Evolutionary conservation across 495 filamentous ascomycete genomes (phyloP).

Genomic region (Penicillium bovifimosum): DNA sequence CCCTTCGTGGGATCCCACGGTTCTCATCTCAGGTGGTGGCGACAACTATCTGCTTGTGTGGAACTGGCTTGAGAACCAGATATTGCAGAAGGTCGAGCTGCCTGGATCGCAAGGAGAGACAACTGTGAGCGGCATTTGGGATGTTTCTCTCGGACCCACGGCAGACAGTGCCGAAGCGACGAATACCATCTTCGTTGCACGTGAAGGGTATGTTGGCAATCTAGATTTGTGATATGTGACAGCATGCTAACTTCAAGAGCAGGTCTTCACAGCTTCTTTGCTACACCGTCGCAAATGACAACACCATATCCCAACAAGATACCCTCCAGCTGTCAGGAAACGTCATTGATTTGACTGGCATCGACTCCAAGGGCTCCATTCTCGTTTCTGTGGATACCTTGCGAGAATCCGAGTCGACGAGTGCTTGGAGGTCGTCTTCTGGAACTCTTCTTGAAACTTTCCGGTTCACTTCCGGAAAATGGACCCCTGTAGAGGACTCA

Average conservation of each 20-base stretch:
- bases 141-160: slow-evolving; percentile 15
- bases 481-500: slow-evolving; percentile 21
- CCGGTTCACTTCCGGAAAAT: slow-evolving; percentile 17
- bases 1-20: slow-evolving; percentile 43
- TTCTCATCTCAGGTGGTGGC: slow-evolving; percentile 82
- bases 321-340: slow-evolving; percentile 53
- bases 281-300: slow-evolving; percentile 43
- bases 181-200: slow-evolving; percentile 51
- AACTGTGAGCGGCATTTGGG: slow-evolving; percentile 38
- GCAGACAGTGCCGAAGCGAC: slow-evolving; percentile 6
- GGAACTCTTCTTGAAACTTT: slow-evolving; percentile 28
- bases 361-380: slow-evolving; percentile 34
- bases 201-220: slow-evolving; percentile 56
- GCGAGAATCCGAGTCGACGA: slow-evolving; percentile 37
- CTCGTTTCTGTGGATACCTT: slow-evolving; percentile 53
- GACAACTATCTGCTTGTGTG: slow-evolving; percentile 73
- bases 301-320: slow-evolving; percentile 38
- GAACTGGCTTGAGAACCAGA: slow-evolving; percentile 62
- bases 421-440: slow-evolving; percentile 26
- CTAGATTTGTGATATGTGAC: not conserved
- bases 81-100: slow-evolving; percentile 46
- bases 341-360: slow-evolving; percentile 50
- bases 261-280: slow-evolving; percentile 59
- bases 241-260: slow-evolving; percentile 10
- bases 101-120: slow-evolving; percentile 21